phyloP scores from a whole-genome alignment of 768 basidiomycete genomes.

The Hericium alpestre region DNA sequence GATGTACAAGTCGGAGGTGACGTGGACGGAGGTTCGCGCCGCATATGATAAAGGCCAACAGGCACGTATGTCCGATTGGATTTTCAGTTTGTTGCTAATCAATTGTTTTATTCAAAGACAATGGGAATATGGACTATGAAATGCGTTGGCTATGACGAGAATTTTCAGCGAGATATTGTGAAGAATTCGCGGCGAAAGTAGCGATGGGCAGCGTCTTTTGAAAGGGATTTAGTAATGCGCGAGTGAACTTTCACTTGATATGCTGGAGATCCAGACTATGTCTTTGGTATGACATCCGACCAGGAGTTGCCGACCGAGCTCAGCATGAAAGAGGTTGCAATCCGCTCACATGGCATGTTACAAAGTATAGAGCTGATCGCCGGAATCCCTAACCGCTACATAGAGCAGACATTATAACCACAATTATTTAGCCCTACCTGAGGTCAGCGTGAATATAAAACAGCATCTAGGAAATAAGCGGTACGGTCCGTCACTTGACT shows the following conservation, averaged over 20 bases:
- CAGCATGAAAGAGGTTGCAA: slow-evolving; percentile 6
- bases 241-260: neutral
- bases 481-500: too few relatives aligned
- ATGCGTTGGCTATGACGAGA: neutral
- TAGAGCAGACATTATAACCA: slow-evolving; percentile 7
- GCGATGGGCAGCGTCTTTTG: neutral
- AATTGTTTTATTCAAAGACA: neutral
- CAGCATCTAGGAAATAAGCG: too few relatives aligned
- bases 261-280: neutral
- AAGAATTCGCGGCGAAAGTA: neutral
- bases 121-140: neutral
- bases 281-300: slow-evolving; percentile 2
- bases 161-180: neutral
- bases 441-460: too few relatives aligned
- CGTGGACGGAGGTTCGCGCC: neutral
- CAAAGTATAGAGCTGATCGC: too few relatives aligned
- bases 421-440: slow-evolving; percentile 12
- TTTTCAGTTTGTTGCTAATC: neutral
- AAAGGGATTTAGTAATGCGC: neutral
- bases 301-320: neutral
- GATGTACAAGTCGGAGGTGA: neutral
- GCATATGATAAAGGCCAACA: neutral
- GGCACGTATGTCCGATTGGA: neutral
- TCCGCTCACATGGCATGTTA: neutral
- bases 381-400: slow-evolving; percentile 9